These are phyloP conservation scores for Closterium sp. DNA, from an alignment of 139 green algal genomes.

Conservation along the genomic window DNA sequence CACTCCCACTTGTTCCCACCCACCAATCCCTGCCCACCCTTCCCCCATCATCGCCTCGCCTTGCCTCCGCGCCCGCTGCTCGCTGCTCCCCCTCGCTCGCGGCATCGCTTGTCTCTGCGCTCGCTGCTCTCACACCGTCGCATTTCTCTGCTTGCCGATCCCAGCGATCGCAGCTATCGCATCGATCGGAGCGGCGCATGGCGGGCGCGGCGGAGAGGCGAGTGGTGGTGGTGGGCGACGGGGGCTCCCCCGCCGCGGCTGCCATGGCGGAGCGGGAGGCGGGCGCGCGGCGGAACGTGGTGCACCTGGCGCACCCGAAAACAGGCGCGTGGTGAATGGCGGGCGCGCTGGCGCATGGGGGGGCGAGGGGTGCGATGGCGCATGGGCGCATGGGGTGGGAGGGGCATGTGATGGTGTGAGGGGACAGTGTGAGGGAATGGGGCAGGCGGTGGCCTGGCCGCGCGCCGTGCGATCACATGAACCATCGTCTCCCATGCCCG, in stretches of 20 bases:
- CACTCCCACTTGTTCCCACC: neutral
- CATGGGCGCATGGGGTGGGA: neutral
- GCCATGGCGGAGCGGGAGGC: neutral
- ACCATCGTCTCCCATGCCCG: neutral
- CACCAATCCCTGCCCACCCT: neutral
- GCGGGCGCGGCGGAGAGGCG: neutral
- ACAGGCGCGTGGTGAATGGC: neutral
- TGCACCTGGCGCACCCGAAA: neutral
- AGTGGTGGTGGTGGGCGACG: neutral
- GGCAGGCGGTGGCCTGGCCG: neutral
- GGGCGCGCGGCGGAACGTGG: neutral
- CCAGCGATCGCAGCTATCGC: neutral
- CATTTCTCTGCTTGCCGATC: neutral
- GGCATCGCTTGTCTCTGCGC: too few relatives aligned
- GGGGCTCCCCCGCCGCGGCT: neutral
- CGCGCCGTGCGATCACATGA: neutral
- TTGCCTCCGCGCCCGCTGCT: neutral
- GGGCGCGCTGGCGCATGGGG: neutral
- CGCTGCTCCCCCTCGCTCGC: neutral
- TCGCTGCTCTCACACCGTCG: neutral
- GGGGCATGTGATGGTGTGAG: neutral
- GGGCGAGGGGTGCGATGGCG: too few relatives aligned
- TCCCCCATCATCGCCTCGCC: neutral
- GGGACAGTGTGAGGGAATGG: neutral
- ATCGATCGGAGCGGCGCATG: neutral